Evolutionary conservation across 108 stramenopile species (phyloP).

Genomic region (Discostella pseudostelligera): DNA sequence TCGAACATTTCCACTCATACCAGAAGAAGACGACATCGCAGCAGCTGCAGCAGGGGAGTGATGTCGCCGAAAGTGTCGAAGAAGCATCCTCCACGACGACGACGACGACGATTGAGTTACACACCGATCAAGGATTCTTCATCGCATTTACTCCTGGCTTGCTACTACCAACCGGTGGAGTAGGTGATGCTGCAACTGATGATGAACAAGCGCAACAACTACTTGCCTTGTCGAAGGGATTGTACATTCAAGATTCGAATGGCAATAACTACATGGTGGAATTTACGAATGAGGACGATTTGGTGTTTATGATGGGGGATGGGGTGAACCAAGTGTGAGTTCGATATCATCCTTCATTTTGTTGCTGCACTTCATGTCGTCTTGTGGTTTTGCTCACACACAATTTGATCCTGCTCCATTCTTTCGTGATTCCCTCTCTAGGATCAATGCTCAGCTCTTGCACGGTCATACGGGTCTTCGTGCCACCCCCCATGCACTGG

Average conservation of each 20-base stretch:
- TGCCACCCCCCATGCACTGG: conserved; percentile 68
- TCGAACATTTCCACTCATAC: conserved; percentile 89
- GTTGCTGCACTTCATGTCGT: too few species aligned
- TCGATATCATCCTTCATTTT: too few species aligned
- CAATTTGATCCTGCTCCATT: too few species aligned
- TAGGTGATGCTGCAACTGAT: not conserved
- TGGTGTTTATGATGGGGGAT: conserved; percentile 82
- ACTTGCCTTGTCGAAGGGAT: conserved; percentile 27
- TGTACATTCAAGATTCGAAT: conserved; percentile 39
- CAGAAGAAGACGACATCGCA: conserved; percentile 12
- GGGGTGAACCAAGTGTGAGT: conserved; percentile 73
- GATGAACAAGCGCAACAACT: too few species aligned
- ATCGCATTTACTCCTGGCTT: conserved; percentile 77
- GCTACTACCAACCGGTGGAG: conserved; percentile 12
- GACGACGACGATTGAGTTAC: conserved; percentile 59
- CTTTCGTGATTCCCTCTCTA: too few species aligned
- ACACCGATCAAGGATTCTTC: conserved; percentile 78
- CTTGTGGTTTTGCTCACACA: too few species aligned
- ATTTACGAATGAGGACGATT: conserved; percentile 56
- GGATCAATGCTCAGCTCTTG: conserved; percentile 42
- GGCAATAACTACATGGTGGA: conserved; percentile 41
- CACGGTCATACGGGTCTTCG: conserved; percentile 39
- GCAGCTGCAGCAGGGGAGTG: not conserved
- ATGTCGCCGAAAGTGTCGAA: too few species aligned
- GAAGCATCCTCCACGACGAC: not conserved